Evolutionary conservation across 192 early-diverging fungal species (phyloP), one percentile per base, ranked within the genome.

Genomic region (Coemansia sp.): DNA sequence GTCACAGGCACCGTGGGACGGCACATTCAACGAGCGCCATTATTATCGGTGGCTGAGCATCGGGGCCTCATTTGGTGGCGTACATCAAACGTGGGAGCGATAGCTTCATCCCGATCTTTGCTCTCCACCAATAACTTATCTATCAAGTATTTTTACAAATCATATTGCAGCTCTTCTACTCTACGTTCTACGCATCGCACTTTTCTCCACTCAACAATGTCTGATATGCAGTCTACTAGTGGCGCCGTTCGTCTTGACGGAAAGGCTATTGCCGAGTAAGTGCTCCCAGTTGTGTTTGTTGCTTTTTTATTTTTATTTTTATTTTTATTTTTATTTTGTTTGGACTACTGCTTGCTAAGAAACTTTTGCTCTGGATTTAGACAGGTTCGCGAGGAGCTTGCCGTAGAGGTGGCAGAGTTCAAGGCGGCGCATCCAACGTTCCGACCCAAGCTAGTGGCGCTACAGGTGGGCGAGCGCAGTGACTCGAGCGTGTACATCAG

Each of bases 401-500:
- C 90, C 60, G 51, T 62, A 15, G 89, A 92, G 59, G 89, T 99
- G 62, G 71, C 80, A 9, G 85, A 84, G 27, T 85, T 90, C 67
- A 85, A 89, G 65, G 75, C 61, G 29, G 72, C 76, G 44, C 84
- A 93, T 66, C 89, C 90, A 64, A 76, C 82, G 39, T 95, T 95
- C 72, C 77, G 75, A 38, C 95, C 97, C 29, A 92, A 93, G 51
- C 86, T 99, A 0, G 88, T 92, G 12, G 91, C 97, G 32, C 82
- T 99, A 32, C 95, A 99, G 84, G 93, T 99, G 17, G 98, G 98
- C 41, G 86, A 65, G 32, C 91, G 96, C 46, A 94, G 95, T 58
- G 98, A 99, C 84, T 98, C 96, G 17, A 90, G 90, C 64, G 86
- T 94, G 34, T 99, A 99, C 76, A 93, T 98, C 27, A 76, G 90